These are phyloP conservation scores for Aspergillus spinulosporus DNA, from an alignment of 2,329 filamentous ascomycete species.

Conservation along the genomic window DNA sequence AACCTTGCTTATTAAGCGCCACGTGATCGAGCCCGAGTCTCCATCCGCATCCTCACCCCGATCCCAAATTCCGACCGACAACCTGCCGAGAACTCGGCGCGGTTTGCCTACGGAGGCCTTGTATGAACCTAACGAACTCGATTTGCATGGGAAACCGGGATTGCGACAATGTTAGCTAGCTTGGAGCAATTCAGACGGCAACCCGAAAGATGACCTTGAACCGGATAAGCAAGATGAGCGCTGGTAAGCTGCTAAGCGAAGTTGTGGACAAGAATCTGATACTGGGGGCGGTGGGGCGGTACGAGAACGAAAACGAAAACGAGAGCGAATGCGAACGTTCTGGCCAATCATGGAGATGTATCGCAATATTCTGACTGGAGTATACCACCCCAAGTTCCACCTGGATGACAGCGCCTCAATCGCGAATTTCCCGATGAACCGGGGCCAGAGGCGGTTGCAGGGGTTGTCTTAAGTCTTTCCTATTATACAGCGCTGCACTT, in stretches of 20 bases:
- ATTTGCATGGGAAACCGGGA: neutral
- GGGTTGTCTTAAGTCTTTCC: neutral
- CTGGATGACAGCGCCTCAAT: conserved; percentile 6
- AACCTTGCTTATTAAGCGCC: conserved; percentile 1
- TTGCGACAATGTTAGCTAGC: neutral
- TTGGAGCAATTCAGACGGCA: neutral
- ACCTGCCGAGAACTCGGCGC: neutral
- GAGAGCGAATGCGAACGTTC: conserved; percentile 28
- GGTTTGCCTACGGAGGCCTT: neutral
- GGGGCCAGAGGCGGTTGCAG: neutral
- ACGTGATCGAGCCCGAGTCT: neutral
- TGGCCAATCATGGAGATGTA: conserved; percentile 13
- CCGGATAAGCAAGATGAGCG: neutral
- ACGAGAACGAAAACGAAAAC: conserved; percentile 28
- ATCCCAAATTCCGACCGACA: neutral
- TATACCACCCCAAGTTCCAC: conserved; percentile 14
- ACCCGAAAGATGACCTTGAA: neutral
- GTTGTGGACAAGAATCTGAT: conserved; percentile 2
- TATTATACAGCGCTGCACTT: neutral
- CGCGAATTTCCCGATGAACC: neutral
- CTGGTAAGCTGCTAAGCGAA: neutral
- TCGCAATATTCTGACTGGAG: neutral
- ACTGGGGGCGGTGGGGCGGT: conserved; percentile 18
- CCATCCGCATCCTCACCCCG: neutral
- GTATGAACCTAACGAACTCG: neutral